Percentiles rank a stretch among this genome's conserved stretches.
phyloP scores from a whole-genome alignment of 2,329 filamentous ascomycete genomes.

The Ophiostoma sp. region DNA sequence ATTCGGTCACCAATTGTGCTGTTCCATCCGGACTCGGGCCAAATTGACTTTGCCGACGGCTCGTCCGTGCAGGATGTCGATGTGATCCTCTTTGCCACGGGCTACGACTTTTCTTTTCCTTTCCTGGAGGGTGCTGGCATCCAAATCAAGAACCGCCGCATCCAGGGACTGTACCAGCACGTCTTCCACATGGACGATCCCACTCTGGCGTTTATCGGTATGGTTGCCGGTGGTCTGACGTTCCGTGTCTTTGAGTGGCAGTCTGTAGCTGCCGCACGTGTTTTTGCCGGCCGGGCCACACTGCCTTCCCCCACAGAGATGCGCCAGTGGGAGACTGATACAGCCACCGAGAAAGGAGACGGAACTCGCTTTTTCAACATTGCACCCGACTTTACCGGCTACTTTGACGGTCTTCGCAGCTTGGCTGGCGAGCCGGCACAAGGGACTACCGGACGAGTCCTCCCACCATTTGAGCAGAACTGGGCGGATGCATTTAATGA shows the following conservation, averaged over 20 bases:
- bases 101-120: slow-evolving; percentile 69
- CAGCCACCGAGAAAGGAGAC: slow-evolving; percentile 55
- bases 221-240: slow-evolving; percentile 58
- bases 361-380: slow-evolving; percentile 57
- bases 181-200: slow-evolving; percentile 57
- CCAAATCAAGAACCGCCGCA: slow-evolving; percentile 52
- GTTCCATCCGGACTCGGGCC: slow-evolving; percentile 45
- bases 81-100: slow-evolving; percentile 67
- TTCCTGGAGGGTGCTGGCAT: slow-evolving; percentile 57
- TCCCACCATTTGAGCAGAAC: slow-evolving; percentile 20
- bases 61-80: slow-evolving; percentile 57
- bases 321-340: slow-evolving; percentile 57
- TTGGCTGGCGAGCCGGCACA: slow-evolving; percentile 47
- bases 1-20: slow-evolving; percentile 42
- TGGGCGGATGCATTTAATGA: slow-evolving; percentile 18
- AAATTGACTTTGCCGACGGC: slow-evolving; percentile 62
- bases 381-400: slow-evolving; percentile 63
- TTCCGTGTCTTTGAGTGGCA: slow-evolving; percentile 66
- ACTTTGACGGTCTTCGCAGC: slow-evolving; percentile 58
- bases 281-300: slow-evolving; percentile 52
- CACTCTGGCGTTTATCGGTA: slow-evolving; percentile 58
- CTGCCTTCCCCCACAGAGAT: slow-evolving; percentile 54
- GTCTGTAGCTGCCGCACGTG: slow-evolving; percentile 17
- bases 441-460: slow-evolving; percentile 14
- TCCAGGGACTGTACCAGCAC: slow-evolving; percentile 59